These are phyloP conservation scores for Candida argentea DNA, from an alignment of 805 yeast genomes.

Conservation along the genomic window DNA sequence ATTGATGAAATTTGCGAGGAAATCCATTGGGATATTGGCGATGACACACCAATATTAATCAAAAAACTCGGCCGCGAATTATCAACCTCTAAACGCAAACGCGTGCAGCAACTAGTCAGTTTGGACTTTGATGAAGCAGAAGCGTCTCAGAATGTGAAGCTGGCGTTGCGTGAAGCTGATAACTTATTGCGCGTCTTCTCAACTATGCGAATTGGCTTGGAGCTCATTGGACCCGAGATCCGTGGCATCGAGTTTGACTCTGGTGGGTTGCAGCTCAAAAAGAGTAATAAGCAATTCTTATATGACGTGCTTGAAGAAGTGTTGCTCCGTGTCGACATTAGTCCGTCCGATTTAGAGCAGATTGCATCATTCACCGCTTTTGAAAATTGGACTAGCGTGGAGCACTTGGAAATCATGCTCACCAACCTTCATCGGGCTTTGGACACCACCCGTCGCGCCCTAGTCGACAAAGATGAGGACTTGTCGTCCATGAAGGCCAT, in stretches of 20 bases:
- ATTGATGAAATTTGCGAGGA: conserved; percentile 66
- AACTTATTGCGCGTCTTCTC: conserved; percentile 27
- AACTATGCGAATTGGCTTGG: conserved; percentile 30
- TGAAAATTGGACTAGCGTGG: conserved; percentile 33
- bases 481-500: conserved; percentile 64
- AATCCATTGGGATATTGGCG: conserved; percentile 64
- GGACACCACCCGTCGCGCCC: conserved; percentile 43
- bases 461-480: conserved; percentile 24
- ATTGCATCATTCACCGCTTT: conserved; percentile 41
- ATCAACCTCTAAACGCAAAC: conserved; percentile 50
- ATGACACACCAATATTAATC: conserved; percentile 50
- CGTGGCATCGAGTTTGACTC: conserved; percentile 63
- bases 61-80: conserved; percentile 50
- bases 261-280: conserved; percentile 73
- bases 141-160: conserved; percentile 21
- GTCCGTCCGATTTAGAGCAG: conserved; percentile 39
- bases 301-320: conserved; percentile 63
- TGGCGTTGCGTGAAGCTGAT: conserved; percentile 25
- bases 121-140: conserved; percentile 26
- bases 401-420: conserved; percentile 43
- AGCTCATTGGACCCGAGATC: conserved; percentile 50
- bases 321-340: conserved; percentile 59
- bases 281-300: conserved; percentile 69
- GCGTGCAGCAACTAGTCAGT: conserved; percentile 37
- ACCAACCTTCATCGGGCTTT: conserved; percentile 54